Evolutionary conservation across 1,139 yeast genomes (phyloP).

Genomic region (Suhomyces wounanorum): DNA sequence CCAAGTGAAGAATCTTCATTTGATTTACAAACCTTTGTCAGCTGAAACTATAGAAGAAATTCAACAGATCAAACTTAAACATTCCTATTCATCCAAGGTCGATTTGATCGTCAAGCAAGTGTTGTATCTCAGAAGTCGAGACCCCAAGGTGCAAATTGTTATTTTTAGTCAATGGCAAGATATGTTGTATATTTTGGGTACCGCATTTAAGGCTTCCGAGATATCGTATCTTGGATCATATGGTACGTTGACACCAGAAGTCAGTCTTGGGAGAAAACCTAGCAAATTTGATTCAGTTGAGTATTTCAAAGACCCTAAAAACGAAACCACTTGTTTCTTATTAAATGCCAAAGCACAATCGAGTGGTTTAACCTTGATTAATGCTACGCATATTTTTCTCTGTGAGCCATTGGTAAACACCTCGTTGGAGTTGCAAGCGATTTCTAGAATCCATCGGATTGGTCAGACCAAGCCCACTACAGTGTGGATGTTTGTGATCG

Average conservation of each 20-base stretch:
- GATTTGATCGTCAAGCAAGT: constrained; percentile 79
- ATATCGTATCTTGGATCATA: constrained; percentile 51
- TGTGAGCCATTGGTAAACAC: constrained; percentile 93
- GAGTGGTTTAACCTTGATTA: constrained; percentile 84
- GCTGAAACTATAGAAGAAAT: constrained; percentile 45
- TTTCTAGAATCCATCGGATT: constrained; percentile 87
- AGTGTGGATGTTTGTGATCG: constrained; percentile 89
- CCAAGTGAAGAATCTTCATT: constrained; percentile 31
- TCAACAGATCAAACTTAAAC: constrained; percentile 41
- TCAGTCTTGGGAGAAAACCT: constrained; percentile 31
- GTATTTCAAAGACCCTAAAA: constrained; percentile 59
- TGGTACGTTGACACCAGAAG: constrained; percentile 39
- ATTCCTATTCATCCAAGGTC: constrained; percentile 77
- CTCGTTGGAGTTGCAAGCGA: constrained; percentile 86
- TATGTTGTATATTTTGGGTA: constrained; percentile 63
- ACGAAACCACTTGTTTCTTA: constrained; percentile 74
- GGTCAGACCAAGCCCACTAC: constrained; percentile 82
- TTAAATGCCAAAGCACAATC: constrained; percentile 86
- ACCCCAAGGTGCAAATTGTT: constrained; percentile 73
- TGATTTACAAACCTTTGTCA: constrained; percentile 54
- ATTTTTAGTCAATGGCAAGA: constrained; percentile 88
- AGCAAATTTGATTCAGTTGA: constrained; percentile 51
- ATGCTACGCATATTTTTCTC: constrained; percentile 86
- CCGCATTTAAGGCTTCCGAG: constrained; percentile 64
- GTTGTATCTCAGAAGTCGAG: constrained; percentile 56